A percentile compares a stretch with the other conserved stretches of the same genome.
Conservation (phyloP, 2,329 filamentous ascomycete species). For the Thielaviopsis musarum region DNA sequence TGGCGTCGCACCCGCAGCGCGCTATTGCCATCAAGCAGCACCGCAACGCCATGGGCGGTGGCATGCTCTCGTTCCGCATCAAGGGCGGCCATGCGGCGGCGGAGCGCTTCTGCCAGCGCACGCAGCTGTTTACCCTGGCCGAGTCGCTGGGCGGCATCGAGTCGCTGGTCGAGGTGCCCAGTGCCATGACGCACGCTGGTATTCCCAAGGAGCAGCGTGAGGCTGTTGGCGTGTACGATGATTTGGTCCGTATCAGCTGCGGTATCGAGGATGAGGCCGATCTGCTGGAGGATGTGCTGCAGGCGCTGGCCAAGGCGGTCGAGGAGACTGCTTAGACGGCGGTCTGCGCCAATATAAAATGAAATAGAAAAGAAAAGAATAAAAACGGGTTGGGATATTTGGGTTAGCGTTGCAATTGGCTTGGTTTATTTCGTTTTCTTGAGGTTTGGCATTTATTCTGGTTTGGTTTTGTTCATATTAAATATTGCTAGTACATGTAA, state of each 20-base stretch:
- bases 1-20: slow-evolving; percentile 74
- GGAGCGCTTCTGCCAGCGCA: slow-evolving; percentile 79
- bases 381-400: neutral
- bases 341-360: too few relatives aligned
- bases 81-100: slow-evolving; percentile 72
- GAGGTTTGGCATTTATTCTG: neutral
- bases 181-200: slow-evolving; percentile 92
- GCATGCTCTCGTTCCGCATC: slow-evolving; percentile 95
- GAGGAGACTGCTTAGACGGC: slow-evolving; percentile 12
- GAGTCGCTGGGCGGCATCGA: slow-evolving; percentile 89
- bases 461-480: neutral
- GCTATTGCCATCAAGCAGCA: slow-evolving; percentile 79
- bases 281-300: slow-evolving; percentile 62
- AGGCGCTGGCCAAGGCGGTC: slow-evolving; percentile 65
- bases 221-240: slow-evolving; percentile 84
- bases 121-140: slow-evolving; percentile 80
- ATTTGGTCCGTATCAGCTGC: slow-evolving; percentile 83
- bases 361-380: slow-evolving; percentile 11
- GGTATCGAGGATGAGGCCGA: slow-evolving; percentile 85
- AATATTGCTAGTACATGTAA: neutral
- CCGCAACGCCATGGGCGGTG: slow-evolving; percentile 82
- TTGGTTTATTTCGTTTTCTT: neutral
- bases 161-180: slow-evolving; percentile 78
- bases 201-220: slow-evolving; percentile 85
- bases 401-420: neutral